Percentiles rank a stretch among this genome's conserved stretches.
These are phyloP conservation scores for Wakefieldia striispora DNA, from an alignment of 768 basidiomycete species.

Conservation along the genomic window DNA sequence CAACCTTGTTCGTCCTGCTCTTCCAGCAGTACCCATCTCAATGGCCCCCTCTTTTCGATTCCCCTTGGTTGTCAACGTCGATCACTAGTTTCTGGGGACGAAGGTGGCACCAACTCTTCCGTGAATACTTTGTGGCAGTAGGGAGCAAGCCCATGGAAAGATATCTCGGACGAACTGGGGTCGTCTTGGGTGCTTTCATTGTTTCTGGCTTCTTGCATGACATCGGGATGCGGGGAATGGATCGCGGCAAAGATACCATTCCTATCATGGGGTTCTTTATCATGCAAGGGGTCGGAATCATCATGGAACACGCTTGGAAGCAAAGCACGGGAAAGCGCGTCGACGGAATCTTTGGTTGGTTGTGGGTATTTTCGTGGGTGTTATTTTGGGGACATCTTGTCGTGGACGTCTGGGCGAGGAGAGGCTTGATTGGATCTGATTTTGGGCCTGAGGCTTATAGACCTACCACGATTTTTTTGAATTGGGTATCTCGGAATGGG, in stretches of 20 bases:
- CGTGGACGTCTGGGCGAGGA: conserved; percentile 40
- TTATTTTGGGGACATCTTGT: conserved; percentile 46
- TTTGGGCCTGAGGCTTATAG: conserved; percentile 16
- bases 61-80: conserved; percentile 57
- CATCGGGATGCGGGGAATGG: conserved; percentile 57
- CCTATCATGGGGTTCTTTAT: conserved; percentile 52
- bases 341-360: conserved; percentile 45
- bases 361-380: conserved; percentile 53
- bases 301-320: conserved; percentile 50
- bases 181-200: conserved; percentile 56
- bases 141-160: conserved; percentile 44
- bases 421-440: conserved; percentile 18
- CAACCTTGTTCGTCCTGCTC: conserved; percentile 44
- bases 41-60: conserved; percentile 64
- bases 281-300: conserved; percentile 50
- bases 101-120: conserved; percentile 71
- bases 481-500: conserved; percentile 3
- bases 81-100: conserved; percentile 60
- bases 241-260: conserved; percentile 45
- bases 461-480: conserved; percentile 15
- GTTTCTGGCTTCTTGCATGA: conserved; percentile 62
- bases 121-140: conserved; percentile 52
- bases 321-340: conserved; percentile 43
- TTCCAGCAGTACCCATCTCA: conserved; percentile 48
- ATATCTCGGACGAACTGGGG: conserved; percentile 47